phyloP scores from a whole-genome alignment of 208 protist species.

The Naegleria gruberi region DNA sequence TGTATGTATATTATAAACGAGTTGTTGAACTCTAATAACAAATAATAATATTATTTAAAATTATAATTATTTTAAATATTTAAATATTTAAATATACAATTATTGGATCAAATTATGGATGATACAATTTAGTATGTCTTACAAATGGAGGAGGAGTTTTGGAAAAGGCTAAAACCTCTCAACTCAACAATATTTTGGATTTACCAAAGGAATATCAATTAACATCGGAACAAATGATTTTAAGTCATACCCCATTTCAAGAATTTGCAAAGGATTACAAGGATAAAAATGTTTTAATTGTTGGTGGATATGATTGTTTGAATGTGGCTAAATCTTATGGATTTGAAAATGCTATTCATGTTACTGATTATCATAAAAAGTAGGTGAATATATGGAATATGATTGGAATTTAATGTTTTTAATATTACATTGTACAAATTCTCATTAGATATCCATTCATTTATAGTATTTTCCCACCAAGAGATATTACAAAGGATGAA shows the following conservation, averaged over 20 bases:
- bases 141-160: neutral
- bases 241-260: neutral
- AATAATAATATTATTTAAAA: no score
- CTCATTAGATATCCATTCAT: neutral
- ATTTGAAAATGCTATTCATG: neutral
- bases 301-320: neutral
- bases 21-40: no score
- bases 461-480: neutral
- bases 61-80: no score
- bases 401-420: no score
- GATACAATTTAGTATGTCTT: neutral
- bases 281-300: neutral
- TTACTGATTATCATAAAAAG: neutral
- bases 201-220: neutral
- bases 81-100: no score
- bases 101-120: no score
- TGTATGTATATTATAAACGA: no score
- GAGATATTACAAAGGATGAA: neutral
- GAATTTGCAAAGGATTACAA: neutral
- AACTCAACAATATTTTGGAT: neutral
- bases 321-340: neutral
- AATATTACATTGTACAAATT: no score
- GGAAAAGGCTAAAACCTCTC: neutral
- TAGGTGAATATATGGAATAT: no score
- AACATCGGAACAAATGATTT: neutral